phyloP scores from a whole-genome alignment of 257 asterid species.

The Gentiana macrophylla region DNA sequence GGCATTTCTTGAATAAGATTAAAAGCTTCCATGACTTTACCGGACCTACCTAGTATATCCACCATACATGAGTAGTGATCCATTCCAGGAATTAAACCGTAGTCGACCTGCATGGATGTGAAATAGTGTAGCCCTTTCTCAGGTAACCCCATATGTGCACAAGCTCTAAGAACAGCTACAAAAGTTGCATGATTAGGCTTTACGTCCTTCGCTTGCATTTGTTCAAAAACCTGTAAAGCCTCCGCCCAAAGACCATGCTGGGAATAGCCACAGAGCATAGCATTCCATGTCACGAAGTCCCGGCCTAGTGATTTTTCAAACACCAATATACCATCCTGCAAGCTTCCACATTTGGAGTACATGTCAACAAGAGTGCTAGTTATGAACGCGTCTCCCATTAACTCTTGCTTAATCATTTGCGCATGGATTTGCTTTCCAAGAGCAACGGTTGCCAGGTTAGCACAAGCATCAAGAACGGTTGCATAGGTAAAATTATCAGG shows the following conservation, averaged over 20 bases:
- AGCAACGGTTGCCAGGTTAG: conserved; percentile 70
- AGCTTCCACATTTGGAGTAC: conserved; percentile 86
- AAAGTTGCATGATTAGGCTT: conserved; percentile 78
- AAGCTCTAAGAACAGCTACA: conserved; percentile 84
- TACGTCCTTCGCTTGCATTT: conserved; percentile 44
- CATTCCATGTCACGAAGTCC: conserved; percentile 86
- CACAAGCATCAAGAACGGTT: conserved; percentile 76
- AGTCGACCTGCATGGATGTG: conserved; percentile 39
- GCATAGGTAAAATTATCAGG: conserved; percentile 93
- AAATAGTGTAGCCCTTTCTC: conserved; percentile 54
- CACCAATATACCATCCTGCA: conserved; percentile 57
- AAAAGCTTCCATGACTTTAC: conserved; percentile 47
- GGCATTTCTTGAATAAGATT: conserved; percentile 78
- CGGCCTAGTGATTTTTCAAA: conserved; percentile 57
- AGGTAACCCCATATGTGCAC: conserved; percentile 71
- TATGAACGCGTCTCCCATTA: conserved; percentile 61
- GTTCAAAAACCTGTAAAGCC: conserved; percentile 46
- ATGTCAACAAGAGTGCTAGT: conserved; percentile 87
- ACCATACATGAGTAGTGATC: conserved; percentile 93
- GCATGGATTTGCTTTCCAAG: conserved; percentile 92
- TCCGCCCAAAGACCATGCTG: conserved; percentile 67
- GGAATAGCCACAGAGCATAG: conserved; percentile 73
- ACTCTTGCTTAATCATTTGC: conserved; percentile 73
- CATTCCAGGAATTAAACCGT: conserved; percentile 55
- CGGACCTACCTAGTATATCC: conserved; percentile 65